phyloP scores from a whole-genome alignment of 2,329 filamentous ascomycete species.

The Tolypocladium ophioglossoides region DNA sequence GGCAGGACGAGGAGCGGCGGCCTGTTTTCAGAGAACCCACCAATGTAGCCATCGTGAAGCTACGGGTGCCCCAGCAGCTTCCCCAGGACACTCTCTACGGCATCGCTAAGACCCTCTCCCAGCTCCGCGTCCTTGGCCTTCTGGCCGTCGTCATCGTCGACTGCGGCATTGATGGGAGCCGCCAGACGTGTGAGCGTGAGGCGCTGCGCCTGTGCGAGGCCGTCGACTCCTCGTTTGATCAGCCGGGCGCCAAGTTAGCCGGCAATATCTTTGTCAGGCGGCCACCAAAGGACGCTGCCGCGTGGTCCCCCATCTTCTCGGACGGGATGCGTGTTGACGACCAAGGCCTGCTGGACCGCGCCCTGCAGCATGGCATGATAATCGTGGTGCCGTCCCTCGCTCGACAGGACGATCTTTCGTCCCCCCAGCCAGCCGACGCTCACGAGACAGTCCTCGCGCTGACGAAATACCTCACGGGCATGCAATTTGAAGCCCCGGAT shows the following conservation, averaged over 20 bases:
- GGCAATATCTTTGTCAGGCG: constrained; percentile 28
- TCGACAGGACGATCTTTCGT: constrained; percentile 27
- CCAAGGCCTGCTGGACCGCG: constrained; percentile 17
- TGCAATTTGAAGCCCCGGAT: constrained; percentile 32
- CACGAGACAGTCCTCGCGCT: constrained; percentile 65
- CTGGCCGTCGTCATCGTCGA: constrained; percentile 77
- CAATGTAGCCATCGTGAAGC: constrained; percentile 75
- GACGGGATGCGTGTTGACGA: constrained; percentile 20
- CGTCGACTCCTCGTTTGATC: constrained; percentile 57
- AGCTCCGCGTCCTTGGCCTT: constrained; percentile 73
- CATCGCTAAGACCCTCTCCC: constrained; percentile 72
- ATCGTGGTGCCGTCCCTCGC: constrained; percentile 31
- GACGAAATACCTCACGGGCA: constrained; percentile 62
- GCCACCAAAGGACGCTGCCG: not conserved
- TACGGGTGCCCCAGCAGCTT: constrained; percentile 62
- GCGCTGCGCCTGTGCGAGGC: constrained; percentile 64
- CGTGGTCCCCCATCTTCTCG: constrained; percentile 10
- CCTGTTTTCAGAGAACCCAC: constrained; percentile 6
- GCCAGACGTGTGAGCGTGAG: constrained; percentile 45
- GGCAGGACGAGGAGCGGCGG: constrained; percentile 4
- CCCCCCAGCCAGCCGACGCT: constrained; percentile 29
- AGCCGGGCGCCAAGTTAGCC: constrained; percentile 57
- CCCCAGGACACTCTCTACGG: constrained; percentile 60
- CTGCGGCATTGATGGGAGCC: constrained; percentile 36
- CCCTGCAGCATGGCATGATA: constrained; percentile 21